Base-by-base conservation (phyloP, 768 basidiomycete species). In the Naganishia randhawae region DNA sequence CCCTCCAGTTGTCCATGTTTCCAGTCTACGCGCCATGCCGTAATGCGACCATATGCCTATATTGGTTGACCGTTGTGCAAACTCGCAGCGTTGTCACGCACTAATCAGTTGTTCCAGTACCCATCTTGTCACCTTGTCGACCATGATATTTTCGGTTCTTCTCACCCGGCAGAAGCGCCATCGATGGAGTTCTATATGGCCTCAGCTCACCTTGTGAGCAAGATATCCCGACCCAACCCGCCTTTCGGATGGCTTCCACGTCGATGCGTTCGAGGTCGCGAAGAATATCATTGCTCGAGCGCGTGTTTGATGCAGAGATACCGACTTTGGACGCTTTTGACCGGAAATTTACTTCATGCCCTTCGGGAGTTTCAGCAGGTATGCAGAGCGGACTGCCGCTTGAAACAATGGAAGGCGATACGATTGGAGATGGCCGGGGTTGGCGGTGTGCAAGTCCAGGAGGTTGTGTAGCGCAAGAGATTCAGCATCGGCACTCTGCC, bases 401-500 rank as follows among this genome's bases (percentile, higher is more conserved):
- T 17, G 52, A 53, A 14, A 53, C 19, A 31, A 65, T 48, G 31
- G 64, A 33, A 48, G 22, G 31, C 51, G 50, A 32, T 35, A 65
- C 17, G 64, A 50, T 17, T 51, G 19, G 7, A 17, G 16, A 8
- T 53, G 22, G 17, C n/a, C 6, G 8, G 51, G n/a, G 8, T 53
- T 53, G 9, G 13, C 19, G 11, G 25, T 50, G 32, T 65, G 37
- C 22, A 42, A 6, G 16, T 16, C 25, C 8, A 65, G n/a, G 2
- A 53, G 35, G 50, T 52, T 51, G 35, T 65, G 64, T 35, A 65
- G 50, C 31, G 50, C 19, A 3, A 52, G 27, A 14, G 37, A 42
- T 25, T 65, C 64, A 16, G 64, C 68, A 0, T 68, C 71, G 22
- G 68, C 71, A n/a, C 33, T 41, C 61, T 72, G 71, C 0, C 71